These are phyloP conservation scores for Warburgia ugandensis DNA, from an alignment of 164 flowering plant species.

Conservation along the genomic window DNA sequence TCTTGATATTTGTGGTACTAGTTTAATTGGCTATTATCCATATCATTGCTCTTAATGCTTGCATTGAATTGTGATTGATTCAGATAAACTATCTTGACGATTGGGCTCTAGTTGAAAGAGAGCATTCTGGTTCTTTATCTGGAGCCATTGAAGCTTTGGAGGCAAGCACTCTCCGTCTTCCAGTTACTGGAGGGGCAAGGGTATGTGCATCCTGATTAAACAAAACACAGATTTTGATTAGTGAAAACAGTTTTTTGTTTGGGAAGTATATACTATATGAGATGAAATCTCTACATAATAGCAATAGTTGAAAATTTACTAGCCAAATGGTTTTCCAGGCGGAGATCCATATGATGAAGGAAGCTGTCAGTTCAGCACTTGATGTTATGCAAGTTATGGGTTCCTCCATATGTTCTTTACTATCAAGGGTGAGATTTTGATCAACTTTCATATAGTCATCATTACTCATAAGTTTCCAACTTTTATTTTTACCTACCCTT, in stretches of 20 bases:
- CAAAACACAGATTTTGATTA: not conserved
- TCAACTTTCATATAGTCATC: not conserved
- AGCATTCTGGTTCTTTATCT: slow-evolving; percentile 56
- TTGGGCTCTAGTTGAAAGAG: slow-evolving; percentile 75
- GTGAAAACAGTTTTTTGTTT: not conserved
- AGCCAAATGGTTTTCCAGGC: slow-evolving; percentile 39
- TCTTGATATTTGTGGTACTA: not conserved
- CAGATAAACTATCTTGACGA: slow-evolving; percentile 70
- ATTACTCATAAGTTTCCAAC: not conserved
- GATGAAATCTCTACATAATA: not conserved
- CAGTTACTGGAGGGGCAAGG: slow-evolving; percentile 77
- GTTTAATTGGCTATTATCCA: not conserved
- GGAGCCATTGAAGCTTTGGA: slow-evolving; percentile 67
- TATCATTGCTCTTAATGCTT: slow-evolving; percentile 10
- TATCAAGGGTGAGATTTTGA: slow-evolving; percentile 46
- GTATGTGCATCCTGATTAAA: slow-evolving; percentile 27
- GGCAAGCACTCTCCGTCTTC: slow-evolving; percentile 80
- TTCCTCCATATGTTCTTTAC: slow-evolving; percentile 53
- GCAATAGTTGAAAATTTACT: slow-evolving; percentile 1
- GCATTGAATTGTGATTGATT: slow-evolving; percentile 7
- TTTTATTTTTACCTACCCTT: not conserved
- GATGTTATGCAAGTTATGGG: slow-evolving; percentile 87
- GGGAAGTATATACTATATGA: not conserved
- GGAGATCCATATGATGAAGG: slow-evolving; percentile 50
- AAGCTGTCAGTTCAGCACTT: slow-evolving; percentile 65